Evolutionary conservation across 768 basidiomycete species (phyloP).

Genomic region (Xerocomus brunneocitrinus): DNA sequence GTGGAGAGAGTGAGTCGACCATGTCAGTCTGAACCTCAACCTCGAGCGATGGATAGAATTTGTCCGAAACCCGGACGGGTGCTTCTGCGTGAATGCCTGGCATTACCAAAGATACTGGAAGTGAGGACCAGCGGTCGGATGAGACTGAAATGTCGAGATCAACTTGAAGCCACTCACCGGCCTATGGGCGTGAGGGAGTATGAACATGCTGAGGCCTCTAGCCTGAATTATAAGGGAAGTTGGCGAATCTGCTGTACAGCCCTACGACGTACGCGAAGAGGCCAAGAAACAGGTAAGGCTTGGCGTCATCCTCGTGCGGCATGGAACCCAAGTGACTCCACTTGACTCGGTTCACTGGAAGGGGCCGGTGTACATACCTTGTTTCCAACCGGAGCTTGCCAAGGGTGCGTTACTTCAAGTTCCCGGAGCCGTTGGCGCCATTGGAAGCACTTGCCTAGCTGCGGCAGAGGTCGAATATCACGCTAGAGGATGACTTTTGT

Average conservation of each 20-base stretch:
- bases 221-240: slow-evolving; percentile 6
- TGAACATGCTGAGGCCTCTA: neutral
- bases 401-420: neutral
- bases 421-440: neutral
- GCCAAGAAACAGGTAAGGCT: slow-evolving; percentile 2
- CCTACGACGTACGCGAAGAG: neutral
- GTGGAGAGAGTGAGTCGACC: slow-evolving; percentile 24
- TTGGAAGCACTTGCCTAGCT: neutral
- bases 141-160: neutral
- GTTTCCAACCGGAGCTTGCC: neutral
- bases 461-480: neutral
- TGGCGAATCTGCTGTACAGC: neutral
- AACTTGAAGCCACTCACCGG: slow-evolving; percentile 5
- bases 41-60: neutral
- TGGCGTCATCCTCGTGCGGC: slow-evolving; percentile 9
- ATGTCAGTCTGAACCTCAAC: slow-evolving; percentile 6
- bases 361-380: neutral
- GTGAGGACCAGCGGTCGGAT: neutral
- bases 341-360: neutral
- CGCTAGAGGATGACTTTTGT: too few relatives aligned
- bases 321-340: slow-evolving; percentile 6
- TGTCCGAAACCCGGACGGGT: neutral
- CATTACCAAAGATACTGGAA: slow-evolving; percentile 7
- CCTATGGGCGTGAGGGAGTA: neutral
- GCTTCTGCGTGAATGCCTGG: neutral